phyloP scores from a whole-genome alignment of 2,329 filamentous ascomycete species.

The Botrytis deweyae region DNA sequence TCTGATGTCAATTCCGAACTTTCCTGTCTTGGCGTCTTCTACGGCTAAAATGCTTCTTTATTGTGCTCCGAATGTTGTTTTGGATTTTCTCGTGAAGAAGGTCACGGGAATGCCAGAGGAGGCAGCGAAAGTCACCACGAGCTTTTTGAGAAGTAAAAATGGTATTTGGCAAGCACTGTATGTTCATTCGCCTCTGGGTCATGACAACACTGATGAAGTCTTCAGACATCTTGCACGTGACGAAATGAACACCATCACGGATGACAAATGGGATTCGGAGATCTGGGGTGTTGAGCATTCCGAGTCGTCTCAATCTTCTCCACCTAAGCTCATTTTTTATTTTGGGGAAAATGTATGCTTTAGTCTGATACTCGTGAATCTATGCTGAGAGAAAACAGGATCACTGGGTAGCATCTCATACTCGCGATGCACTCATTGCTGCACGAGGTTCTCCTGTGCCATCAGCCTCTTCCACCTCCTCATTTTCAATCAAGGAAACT shows the following conservation, averaged over 20 bases:
- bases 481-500: not conserved
- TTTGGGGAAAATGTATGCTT: constrained; percentile 50
- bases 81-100: constrained; percentile 46
- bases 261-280: constrained; percentile 59
- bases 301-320: constrained; percentile 19
- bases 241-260: constrained; percentile 58
- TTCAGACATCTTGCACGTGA: constrained; percentile 53
- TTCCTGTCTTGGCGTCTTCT: constrained; percentile 30
- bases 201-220: constrained; percentile 13
- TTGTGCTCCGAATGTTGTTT: constrained; percentile 43
- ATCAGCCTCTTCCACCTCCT: constrained; percentile 39
- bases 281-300: constrained; percentile 53
- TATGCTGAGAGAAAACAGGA: constrained; percentile 42
- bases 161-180: constrained; percentile 59
- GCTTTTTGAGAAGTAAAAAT: constrained; percentile 55
- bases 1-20: constrained; percentile 42
- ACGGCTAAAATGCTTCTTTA: constrained; percentile 42
- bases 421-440: constrained; percentile 56
- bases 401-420: constrained; percentile 59
- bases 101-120: constrained; percentile 50
- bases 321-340: constrained; percentile 57
- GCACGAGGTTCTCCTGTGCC: constrained; percentile 40
- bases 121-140: constrained; percentile 51
- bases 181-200: not conserved
- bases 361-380: not conserved